Conservation (phyloP, 2,329 filamentous ascomycete species). For the Exophiala xenobiotica region DNA sequence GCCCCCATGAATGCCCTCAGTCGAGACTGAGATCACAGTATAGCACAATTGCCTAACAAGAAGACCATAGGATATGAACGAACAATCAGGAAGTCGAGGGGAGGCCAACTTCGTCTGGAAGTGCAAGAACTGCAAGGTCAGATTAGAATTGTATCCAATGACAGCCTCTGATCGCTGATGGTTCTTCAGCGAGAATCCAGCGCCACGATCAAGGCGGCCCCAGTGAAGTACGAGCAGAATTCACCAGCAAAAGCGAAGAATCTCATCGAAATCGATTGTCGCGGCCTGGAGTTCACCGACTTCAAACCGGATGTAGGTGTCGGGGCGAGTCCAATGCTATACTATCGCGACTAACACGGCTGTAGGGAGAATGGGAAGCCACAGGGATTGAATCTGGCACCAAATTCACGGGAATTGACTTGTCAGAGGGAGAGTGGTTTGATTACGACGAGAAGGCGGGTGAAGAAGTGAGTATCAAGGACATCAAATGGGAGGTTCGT, state of each 20-base stretch:
- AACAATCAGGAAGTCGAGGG: constrained; percentile 87
- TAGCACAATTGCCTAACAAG: background rate
- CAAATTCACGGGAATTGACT: constrained; percentile 77
- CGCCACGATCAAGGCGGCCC: constrained; percentile 74
- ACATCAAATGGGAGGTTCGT: constrained; percentile 81
- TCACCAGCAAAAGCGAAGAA: constrained; percentile 74
- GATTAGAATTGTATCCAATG: no score
- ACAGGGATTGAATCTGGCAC: constrained; percentile 77
- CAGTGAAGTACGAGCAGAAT: constrained; percentile 67
- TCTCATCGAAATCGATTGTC: constrained; percentile 88
- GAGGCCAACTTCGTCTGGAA: constrained; percentile 99
- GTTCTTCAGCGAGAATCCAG: constrained; percentile 71
- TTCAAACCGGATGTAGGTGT: constrained; percentile 79
- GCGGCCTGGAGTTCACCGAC: constrained; percentile 85
- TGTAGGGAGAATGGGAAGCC: constrained; percentile 83
- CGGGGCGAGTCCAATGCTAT: background rate
- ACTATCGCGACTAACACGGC: constrained; percentile 4
- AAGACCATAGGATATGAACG: constrained; percentile 71
- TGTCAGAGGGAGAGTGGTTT: constrained; percentile 92
- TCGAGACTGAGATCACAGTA: no score
- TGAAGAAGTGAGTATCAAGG: constrained; percentile 90
- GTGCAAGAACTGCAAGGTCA: constrained; percentile 95
- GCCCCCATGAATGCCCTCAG: no score
- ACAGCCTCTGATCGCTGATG: background rate
- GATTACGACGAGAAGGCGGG: constrained; percentile 94